Conservation (phyloP, 306 rosid species). For the Acacia melanoxylon region DNA sequence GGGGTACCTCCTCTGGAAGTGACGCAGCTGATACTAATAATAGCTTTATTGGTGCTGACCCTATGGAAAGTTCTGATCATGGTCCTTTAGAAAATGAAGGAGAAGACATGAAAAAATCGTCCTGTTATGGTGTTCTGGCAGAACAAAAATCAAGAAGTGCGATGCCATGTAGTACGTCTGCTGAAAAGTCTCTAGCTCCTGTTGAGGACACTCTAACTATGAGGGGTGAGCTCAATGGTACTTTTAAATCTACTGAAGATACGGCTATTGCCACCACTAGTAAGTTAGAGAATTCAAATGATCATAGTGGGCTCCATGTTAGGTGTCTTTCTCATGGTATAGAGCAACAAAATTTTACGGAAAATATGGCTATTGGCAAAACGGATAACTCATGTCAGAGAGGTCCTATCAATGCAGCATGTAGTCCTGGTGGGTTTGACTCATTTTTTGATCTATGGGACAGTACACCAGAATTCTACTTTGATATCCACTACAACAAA, state of each 20-base stretch:
- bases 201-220: conserved; percentile 41
- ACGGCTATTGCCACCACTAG: conserved; percentile 25
- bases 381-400: conserved; percentile 42
- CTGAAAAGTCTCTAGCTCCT: conserved; percentile 41
- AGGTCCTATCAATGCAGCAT: conserved; percentile 77
- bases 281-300: conserved; percentile 41
- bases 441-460: conserved; percentile 89
- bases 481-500: conserved; percentile 80
- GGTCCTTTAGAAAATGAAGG: conserved; percentile 37
- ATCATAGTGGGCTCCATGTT: conserved; percentile 29
- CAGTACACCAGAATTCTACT: conserved; percentile 63
- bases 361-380: conserved; percentile 36
- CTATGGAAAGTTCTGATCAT: conserved; percentile 39
- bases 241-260: conserved; percentile 37
- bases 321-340: conserved; percentile 35
- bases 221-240: conserved; percentile 37
- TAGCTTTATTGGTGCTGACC: conserved; percentile 44
- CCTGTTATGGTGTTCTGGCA: conserved; percentile 32
- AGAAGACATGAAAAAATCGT: conserved; percentile 36
- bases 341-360: conserved; percentile 36
- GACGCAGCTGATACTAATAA: conserved; percentile 44
- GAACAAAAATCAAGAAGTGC: conserved; percentile 43
- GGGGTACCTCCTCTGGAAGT: conserved; percentile 55
- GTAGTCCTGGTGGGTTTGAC: conserved; percentile 74
- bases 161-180: conserved; percentile 34